phyloP scores from a whole-genome alignment of 805 yeast genomes.

The Jamesozyma jinghongensis region DNA sequence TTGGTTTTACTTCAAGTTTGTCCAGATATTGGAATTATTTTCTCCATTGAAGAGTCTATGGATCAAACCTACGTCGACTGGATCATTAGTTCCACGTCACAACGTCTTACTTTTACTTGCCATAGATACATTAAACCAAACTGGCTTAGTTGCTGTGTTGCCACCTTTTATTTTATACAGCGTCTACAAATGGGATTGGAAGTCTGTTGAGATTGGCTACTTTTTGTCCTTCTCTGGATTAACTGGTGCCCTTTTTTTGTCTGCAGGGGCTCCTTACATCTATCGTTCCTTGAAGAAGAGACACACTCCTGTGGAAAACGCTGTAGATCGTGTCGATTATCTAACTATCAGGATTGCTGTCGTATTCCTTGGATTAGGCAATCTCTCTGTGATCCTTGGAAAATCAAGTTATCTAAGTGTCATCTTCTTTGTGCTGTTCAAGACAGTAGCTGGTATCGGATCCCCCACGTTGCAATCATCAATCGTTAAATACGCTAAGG shows the following conservation, averaged over 20 bases:
- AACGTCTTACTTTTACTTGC: conserved; percentile 42
- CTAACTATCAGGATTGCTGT: conserved; percentile 29
- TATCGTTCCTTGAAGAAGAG: conserved; percentile 31
- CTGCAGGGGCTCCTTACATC: conserved; percentile 44
- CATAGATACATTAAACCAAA: conserved; percentile 37
- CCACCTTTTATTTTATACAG: conserved; percentile 44
- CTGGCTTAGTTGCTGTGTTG: conserved; percentile 35
- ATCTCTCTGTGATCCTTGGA: conserved; percentile 29
- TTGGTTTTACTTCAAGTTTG: conserved; percentile 8
- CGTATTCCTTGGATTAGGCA: conserved; percentile 33
- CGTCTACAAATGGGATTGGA: conserved; percentile 46
- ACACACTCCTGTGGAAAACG: conserved; percentile 30
- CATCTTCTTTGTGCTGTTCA: conserved; percentile 30
- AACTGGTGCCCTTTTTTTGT: conserved; percentile 40
- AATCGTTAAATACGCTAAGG: conserved; percentile 52
- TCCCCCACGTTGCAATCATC: conserved; percentile 54
- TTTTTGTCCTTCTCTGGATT: conserved; percentile 45
- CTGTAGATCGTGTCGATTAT: conserved; percentile 48
- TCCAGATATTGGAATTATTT: conserved; percentile 22
- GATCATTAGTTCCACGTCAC: conserved; percentile 32
- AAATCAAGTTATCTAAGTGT: conserved; percentile 12
- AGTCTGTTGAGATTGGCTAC: conserved; percentile 45
- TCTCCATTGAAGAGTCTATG: conserved; percentile 48
- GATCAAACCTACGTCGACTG: conserved; percentile 29
- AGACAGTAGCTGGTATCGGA: conserved; percentile 41